phyloP scores from a whole-genome alignment of 495 filamentous ascomycete genomes.

The Haplographium delicatum region DNA sequence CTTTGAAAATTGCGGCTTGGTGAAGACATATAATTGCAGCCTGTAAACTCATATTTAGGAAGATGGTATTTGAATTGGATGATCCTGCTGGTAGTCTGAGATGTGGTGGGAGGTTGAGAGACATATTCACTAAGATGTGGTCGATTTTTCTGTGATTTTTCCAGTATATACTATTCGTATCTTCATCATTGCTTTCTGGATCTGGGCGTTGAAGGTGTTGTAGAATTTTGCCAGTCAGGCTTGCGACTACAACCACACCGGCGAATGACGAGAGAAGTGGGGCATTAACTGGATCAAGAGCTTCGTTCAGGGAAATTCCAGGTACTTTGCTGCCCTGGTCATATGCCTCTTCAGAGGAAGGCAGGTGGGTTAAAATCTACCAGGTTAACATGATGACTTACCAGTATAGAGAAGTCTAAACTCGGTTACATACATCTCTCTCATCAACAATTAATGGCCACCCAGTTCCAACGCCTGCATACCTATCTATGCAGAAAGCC shows the following conservation, averaged over 20 bases:
- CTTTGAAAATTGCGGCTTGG: constrained; percentile 94
- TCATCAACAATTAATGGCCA: constrained; percentile 95
- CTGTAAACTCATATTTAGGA: constrained; percentile 91
- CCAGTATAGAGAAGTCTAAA: constrained; percentile 62
- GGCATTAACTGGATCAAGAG: constrained; percentile 61
- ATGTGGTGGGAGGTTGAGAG: constrained; percentile 68
- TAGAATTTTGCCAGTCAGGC: constrained; percentile 83
- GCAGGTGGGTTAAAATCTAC: constrained; percentile 73
- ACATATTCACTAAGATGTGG: constrained; percentile 75
- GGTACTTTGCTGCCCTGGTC: constrained; percentile 63
- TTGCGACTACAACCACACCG: constrained; percentile 73
- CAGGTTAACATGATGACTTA: background rate
- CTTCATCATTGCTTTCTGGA: constrained; percentile 69
- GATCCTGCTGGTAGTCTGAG: constrained; percentile 73
- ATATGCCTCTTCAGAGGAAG: constrained; percentile 75
- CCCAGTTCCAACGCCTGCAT: constrained; percentile 90
- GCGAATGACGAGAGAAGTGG: constrained; percentile 69
- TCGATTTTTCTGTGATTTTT: constrained; percentile 85
- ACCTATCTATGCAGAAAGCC: constrained; percentile 80
- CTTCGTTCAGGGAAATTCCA: constrained; percentile 60
- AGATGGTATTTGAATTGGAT: constrained; percentile 77
- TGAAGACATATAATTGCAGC: constrained; percentile 93
- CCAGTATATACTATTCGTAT: constrained; percentile 91
- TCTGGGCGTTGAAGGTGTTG: constrained; percentile 85
- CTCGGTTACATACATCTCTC: too few species aligned